Evolutionary conservation across 1,139 yeast genomes (phyloP), one percentile per base, ranked within the genome.

Genomic region (Magnusiomyces starmeri): DNA sequence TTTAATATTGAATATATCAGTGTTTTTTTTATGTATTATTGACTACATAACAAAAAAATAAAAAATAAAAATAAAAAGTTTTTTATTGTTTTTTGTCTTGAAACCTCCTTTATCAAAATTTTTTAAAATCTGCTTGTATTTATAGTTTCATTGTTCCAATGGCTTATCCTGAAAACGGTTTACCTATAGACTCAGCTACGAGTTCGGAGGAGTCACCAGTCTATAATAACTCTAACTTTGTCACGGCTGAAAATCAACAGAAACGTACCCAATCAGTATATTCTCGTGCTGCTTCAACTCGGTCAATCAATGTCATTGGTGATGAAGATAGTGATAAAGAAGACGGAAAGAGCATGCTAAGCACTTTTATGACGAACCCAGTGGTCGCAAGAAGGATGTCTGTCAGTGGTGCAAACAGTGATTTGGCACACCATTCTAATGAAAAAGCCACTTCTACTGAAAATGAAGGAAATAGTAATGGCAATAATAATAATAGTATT

Each of bases 291-390:
- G 18, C 48, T 35, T 53, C 56, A 4, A 35, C 45, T 4, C 39
- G 49, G 9, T 54, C 56, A 20, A 24, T 51, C 9, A 49, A 51
- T 18, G 50, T 54, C 12, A 49, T 46, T 24, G 43, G 43, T 24
- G 50, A 46, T 26, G 43, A 44, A 24, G 50, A 42, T 21, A 48
- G 45, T 14, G 50, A 48, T 10, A 14, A 37, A 18, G 43, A 20
- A 10, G 48, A 46, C 8, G 43, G 35, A 12, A n/a, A 25, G n/a
- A 24, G 35, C 26, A 46, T 46, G 43, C n/a, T 46, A 43, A 26
- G 24, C 25, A 27, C 27, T 12, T 21, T 40, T 9, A 22, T 32
- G 4, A 32, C 12, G 18, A 32, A 32, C 6, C 37, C 37, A 10
- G 37, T 14, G n/a, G 12, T 32, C 12, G 37, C n/a, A 14, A n/a